Evolutionary conservation across 2,329 filamentous ascomycete species (phyloP), one percentile per base, ranked within the genome.

Genomic region (Blastomyces emzantsi): DNA sequence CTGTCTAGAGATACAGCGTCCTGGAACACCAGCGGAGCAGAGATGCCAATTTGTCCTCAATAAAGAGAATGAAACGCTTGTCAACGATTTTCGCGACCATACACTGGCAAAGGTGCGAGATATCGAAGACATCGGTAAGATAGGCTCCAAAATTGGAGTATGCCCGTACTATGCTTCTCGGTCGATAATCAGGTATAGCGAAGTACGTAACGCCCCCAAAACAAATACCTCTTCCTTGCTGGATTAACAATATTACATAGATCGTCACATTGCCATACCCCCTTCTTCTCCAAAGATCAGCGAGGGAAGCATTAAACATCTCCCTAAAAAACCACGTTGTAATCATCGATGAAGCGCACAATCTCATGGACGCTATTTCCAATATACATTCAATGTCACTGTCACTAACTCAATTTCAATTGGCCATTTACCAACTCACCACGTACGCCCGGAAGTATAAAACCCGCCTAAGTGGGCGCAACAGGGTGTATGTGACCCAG

Each of bases 91-190:
- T 69, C 87, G 92, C 22, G 93, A 97, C 71, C 86, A 90, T 67
- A 85, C 90, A 0, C 79, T 97, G 45, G 92, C 94, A 0, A 91
- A 85, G 0, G 83, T 99, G 8, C 88, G 90, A 2, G 94, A 99
- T 71, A 97, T 99, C 63, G 94, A 99, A 74, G 94, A 99, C 70
- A 81, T 97, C 49, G 87, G 88, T 25, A 80, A 81, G 17, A 79
- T 97, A 1, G 94, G 94, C 3, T 90, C 87, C 70, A 84, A 87
- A 60, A 80, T 97, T 41, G 85, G 87, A 0, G 84, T 97, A 5
- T 99, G 94, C 72, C 93, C 94, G 0, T 99, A 99, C 74, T 99
- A 99, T 75, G 92, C 93, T n/a, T 93, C 93, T 0, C 84, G 94
- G 59, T 83, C 89, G 2, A 89, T 90, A 0, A 87, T 96, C n/a